Evolutionary conservation across 805 yeast species (phyloP).

Genomic region (Ogataea nitratoaversa): DNA sequence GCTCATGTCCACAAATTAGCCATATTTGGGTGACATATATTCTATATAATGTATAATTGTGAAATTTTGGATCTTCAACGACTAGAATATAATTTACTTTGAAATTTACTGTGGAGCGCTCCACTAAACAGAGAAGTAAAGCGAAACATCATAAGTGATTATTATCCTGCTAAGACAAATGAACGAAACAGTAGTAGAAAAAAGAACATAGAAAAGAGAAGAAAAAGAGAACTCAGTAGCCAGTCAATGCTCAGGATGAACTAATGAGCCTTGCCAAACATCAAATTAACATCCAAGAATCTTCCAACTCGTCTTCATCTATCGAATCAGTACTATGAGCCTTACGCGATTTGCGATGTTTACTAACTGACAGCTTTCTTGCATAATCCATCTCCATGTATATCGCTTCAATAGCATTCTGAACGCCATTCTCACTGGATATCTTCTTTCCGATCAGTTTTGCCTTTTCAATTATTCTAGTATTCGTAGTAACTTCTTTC

Average conservation of each 20-base stretch:
- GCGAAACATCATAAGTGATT: too few relatives aligned
- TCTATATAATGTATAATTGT: too few relatives aligned
- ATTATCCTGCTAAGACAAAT: too few relatives aligned
- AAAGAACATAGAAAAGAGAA: not conserved
- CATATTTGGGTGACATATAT: too few relatives aligned
- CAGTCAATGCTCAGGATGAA: too few relatives aligned
- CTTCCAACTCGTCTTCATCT: conserved; percentile 22
- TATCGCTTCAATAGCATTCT: conserved; percentile 69
- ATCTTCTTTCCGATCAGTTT: conserved; percentile 57
- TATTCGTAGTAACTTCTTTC: conserved; percentile 60
- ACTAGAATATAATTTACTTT: too few relatives aligned
- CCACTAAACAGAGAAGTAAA: too few relatives aligned
- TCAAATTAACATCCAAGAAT: conserved; percentile 28
- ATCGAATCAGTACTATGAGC: conserved; percentile 9
- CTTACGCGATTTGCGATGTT: conserved; percentile 29
- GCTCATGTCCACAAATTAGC: too few relatives aligned
- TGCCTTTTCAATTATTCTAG: conserved; percentile 67
- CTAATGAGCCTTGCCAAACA: too few relatives aligned
- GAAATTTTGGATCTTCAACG: too few relatives aligned
- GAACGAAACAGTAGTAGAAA: not conserved
- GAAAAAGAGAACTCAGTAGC: not conserved
- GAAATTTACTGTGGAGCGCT: too few relatives aligned
- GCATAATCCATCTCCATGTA: conserved; percentile 80
- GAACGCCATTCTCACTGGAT: conserved; percentile 74
- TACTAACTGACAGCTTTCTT: conserved; percentile 46